Conservation (phyloP, 2,329 filamentous ascomycete genomes). For the Apiospora saccharicola region DNA sequence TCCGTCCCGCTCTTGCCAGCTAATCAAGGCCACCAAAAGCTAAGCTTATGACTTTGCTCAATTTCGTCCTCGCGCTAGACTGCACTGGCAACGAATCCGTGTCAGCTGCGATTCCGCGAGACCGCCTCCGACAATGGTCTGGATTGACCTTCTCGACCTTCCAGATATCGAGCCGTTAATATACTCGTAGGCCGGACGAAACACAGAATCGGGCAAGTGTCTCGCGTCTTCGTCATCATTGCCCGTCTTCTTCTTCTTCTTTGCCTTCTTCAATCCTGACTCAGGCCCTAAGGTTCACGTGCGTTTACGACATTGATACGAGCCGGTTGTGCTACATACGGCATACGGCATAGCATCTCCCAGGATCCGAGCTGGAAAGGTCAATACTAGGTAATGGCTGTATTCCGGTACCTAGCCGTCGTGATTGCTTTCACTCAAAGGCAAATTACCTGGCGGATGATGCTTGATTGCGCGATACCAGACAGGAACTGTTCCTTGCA, state of each 20-base stretch:
- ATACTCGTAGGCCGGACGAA: background rate
- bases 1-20: slow-evolving; percentile 17
- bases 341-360: background rate
- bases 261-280: background rate
- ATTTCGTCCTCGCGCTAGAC: background rate
- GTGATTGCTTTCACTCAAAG: background rate
- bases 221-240: background rate
- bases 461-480: slow-evolving; percentile 3
- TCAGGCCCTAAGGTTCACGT: slow-evolving; percentile 13
- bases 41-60: background rate
- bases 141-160: background rate
- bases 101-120: background rate
- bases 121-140: background rate
- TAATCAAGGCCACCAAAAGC: background rate
- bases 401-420: slow-evolving; percentile 6
- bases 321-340: slow-evolving; percentile 2
- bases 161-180: background rate
- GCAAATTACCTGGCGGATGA: background rate
- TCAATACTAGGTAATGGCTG: background rate
- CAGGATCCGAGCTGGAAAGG: background rate
- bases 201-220: slow-evolving; percentile 22
- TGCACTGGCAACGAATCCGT: background rate
- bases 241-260: background rate
- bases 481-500: slow-evolving; percentile 10
- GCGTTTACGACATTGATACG: slow-evolving; percentile 17